A percentile compares a stretch with the other conserved stretches of the same genome.
These are phyloP conservation scores for Nannochloropsis gaditana DNA, from an alignment of 108 stramenopile genomes.

Conservation along the genomic window DNA sequence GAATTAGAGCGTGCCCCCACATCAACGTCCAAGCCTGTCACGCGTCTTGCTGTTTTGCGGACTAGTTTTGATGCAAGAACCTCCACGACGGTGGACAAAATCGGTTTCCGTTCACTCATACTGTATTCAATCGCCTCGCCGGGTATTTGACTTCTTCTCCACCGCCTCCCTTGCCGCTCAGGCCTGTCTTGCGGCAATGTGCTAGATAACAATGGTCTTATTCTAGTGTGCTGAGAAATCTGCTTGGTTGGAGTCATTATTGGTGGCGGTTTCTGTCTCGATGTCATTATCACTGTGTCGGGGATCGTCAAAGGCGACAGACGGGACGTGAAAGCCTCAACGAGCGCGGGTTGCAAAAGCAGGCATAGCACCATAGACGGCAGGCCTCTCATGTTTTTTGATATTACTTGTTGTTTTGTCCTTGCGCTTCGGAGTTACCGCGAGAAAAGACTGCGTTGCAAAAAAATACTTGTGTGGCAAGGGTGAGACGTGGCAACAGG, in stretches of 20 bases:
- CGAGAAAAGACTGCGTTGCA: no score
- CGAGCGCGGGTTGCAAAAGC: not conserved
- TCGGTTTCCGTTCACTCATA: not conserved
- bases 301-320: no score
- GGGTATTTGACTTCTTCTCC: not conserved
- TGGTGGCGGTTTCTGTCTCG: not conserved
- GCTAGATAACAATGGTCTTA: not conserved
- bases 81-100: not conserved
- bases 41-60: not conserved
- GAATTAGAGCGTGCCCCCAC: conserved; percentile 11
- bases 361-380: not conserved
- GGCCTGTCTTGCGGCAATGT: not conserved
- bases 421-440: no score
- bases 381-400: not conserved
- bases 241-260: not conserved
- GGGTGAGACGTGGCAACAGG: no score
- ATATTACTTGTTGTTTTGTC: no score
- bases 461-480: no score
- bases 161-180: not conserved
- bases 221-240: not conserved
- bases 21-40: conserved; percentile 20
- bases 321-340: not conserved
- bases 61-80: not conserved
- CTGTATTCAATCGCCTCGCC: not conserved
- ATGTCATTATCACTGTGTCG: not conserved